Evolutionary conservation across 306 rosid species (phyloP).

Genomic region (Erythrophleum fordii): DNA sequence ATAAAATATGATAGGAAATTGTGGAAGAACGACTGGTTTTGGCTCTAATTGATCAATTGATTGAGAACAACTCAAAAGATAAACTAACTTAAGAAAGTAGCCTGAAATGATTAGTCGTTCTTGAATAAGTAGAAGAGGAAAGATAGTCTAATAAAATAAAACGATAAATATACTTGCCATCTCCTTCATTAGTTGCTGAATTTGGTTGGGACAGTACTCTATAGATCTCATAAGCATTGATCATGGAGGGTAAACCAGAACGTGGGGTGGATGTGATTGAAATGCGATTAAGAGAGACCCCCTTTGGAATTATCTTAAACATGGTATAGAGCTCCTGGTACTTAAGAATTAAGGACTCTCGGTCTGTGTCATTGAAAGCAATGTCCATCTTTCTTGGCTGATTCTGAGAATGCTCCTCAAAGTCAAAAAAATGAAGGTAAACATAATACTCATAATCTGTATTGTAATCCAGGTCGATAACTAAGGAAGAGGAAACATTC

Average conservation of each 20-base stretch:
- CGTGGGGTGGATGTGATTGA: background rate
- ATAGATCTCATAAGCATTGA: conserved; percentile 34
- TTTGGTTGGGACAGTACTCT: background rate
- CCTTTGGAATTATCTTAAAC: background rate
- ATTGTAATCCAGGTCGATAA: background rate
- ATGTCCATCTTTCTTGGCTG: background rate
- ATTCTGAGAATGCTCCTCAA: background rate
- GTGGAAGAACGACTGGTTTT: no score
- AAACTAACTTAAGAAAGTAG: no score
- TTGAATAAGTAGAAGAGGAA: no score
- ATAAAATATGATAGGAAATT: no score
- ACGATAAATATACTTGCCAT: conserved; percentile 19
- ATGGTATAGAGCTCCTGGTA: background rate
- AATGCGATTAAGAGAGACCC: background rate
- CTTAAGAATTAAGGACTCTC: background rate
- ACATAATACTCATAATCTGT: background rate
- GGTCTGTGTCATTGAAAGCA: background rate
- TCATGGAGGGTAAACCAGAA: conserved; percentile 12
- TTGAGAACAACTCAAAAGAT: no score
- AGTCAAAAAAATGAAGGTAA: conserved; percentile 35
- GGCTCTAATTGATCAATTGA: no score
- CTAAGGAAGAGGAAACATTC: background rate
- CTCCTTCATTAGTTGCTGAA: background rate
- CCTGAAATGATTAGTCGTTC: no score
- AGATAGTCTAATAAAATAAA: background rate